phyloP scores from a whole-genome alignment of 257 asterid species.

The Ballota nigra region DNA sequence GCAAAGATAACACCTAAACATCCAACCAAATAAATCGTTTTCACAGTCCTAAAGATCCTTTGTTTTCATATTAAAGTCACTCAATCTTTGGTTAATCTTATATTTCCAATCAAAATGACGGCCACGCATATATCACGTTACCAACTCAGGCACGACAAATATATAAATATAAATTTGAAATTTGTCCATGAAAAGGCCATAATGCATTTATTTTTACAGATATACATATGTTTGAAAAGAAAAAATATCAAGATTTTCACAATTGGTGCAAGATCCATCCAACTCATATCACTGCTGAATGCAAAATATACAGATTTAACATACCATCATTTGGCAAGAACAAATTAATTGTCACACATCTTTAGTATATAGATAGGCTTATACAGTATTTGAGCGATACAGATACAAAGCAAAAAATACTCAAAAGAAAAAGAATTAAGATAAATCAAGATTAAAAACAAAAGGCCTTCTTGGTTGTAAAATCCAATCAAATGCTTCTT shows the following conservation, averaged over 20 bases:
- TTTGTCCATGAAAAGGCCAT: not conserved
- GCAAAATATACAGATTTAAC: not conserved
- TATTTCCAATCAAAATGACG: not conserved
- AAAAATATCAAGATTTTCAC: not conserved
- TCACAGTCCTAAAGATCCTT: not conserved
- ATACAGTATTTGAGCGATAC: conserved; percentile 20
- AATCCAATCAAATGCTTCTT: not conserved
- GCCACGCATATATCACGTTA: not conserved
- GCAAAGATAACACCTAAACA: not conserved
- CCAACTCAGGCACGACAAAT: conserved; percentile 9
- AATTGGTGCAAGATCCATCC: not conserved
- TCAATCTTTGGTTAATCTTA: not conserved
- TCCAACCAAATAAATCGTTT: not conserved
- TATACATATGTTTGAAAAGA: too few relatives aligned
- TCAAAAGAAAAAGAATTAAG: conserved; percentile 4
- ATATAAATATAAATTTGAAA: not conserved
- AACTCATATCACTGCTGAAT: not conserved
- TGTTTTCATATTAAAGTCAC: conserved; percentile 1
- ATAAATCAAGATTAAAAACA: not conserved
- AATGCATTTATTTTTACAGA: too few relatives aligned
- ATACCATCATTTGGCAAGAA: not conserved
- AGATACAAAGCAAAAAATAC: conserved; percentile 16
- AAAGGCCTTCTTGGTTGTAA: conserved; percentile 7
- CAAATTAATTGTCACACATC: conserved; percentile 12
- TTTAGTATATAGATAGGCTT: conserved; percentile 29